Base-by-base conservation (phyloP, 805 yeast species). In the Pichia exigua region DNA sequence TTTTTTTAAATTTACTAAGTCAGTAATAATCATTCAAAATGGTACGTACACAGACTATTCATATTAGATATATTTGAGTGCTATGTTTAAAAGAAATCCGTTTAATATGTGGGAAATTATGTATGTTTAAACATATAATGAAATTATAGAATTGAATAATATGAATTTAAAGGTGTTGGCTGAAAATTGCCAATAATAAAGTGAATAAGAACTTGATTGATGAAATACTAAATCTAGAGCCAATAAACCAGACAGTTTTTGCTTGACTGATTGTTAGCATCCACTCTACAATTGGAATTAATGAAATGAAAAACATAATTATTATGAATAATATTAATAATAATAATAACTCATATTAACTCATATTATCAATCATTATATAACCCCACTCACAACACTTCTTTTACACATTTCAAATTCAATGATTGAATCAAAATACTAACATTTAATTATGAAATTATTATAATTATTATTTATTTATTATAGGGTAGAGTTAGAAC, bases 401-500 rank as follows among this genome's bases (percentile, higher is more conserved):
- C 7, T 24, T 24, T 7, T 24, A 24, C 26, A 24, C 4, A 24
- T 24, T 24, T 24, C 7, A 24, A 24, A 24, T 24, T 24, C 7
- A 24, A 24, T 24, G 26, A 24, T 24, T 24, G 39, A 35, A 35
- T 17, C 39, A 35, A 20, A 40, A 38, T 56, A 53, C 54, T 55
- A 47, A 54, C 53, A 20, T 20, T 20, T 20, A 20, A 40, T 40
- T 44, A 40, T 40, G 42, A 45, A 27, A 45, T 44, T 26, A 18
- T 10, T 24, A 26, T 39, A 15, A 22, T 38, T 22, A 27, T 12
- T 5, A 10, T n/a, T 44, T 44, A 42, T 40, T 24, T 60, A 52
- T 45, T 51, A 62, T 70, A 89, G 99, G 99, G 99, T 85, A 94
- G 98, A 79, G 99, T 95, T 85, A 91, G 99, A 87, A 94, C 99